These are phyloP conservation scores for Trypanosoma scelopori DNA, from an alignment of 208 protist genomes.

Conservation along the genomic window DNA sequence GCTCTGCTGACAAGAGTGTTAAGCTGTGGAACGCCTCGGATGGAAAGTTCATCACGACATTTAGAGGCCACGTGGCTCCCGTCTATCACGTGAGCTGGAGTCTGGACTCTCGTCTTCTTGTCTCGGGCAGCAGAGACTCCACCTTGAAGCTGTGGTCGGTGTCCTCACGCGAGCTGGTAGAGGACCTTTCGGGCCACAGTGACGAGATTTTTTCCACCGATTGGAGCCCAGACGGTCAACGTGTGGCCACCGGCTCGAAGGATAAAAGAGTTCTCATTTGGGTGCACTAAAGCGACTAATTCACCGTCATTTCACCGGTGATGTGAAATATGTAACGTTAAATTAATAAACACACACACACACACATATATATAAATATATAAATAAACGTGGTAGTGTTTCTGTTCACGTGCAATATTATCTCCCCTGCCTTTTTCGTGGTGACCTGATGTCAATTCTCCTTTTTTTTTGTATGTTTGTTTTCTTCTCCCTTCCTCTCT, in stretches of 20 bases:
- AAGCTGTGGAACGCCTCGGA: constrained; percentile 95
- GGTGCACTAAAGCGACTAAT: constrained; percentile 68
- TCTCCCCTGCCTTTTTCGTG: too few species aligned
- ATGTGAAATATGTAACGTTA: too few species aligned
- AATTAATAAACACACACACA: too few species aligned
- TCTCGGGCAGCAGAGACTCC: constrained; percentile 95
- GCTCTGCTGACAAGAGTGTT: constrained; percentile 98
- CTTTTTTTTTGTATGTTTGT: too few species aligned
- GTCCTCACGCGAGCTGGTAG: constrained; percentile 87
- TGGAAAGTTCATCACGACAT: constrained; percentile 92
- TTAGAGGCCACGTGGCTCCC: constrained; percentile 95
- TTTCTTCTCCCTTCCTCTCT: too few species aligned
- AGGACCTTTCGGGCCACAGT: constrained; percentile 97
- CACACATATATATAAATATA: too few species aligned
- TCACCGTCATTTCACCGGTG: background rate
- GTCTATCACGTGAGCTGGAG: constrained; percentile 98
- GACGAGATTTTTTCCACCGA: constrained; percentile 98
- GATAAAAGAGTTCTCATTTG: constrained; percentile 94
- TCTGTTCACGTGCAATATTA: too few species aligned
- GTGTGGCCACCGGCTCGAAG: constrained; percentile 95
- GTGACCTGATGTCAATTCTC: too few species aligned
- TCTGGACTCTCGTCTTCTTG: constrained; percentile 94
- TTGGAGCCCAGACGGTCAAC: constrained; percentile 97
- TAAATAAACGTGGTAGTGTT: too few species aligned
- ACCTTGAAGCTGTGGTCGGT: constrained; percentile 97